Evolutionary conservation across 1,284 basidiomycete genomes (phyloP).

Genomic region (Mycena citricolor): DNA sequence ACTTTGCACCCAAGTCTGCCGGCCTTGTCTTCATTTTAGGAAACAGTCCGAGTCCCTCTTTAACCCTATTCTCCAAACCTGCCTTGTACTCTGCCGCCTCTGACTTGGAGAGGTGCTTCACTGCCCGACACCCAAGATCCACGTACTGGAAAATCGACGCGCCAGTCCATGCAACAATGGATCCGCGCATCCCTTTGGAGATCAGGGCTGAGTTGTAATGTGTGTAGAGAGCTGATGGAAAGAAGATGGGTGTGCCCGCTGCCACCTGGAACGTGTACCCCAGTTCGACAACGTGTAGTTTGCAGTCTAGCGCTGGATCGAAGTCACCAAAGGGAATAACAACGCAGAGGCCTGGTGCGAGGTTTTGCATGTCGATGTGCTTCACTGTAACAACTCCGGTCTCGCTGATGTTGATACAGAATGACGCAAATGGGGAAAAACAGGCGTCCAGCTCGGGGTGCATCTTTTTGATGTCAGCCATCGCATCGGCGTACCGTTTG

Average conservation of each 20-base stretch:
- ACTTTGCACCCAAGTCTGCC: no score
- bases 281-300: slow-evolving; percentile 1
- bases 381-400: not conserved
- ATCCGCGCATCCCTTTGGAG: slow-evolving; percentile 7
- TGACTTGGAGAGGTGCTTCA: not conserved
- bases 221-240: slow-evolving; percentile 9
- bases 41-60: not conserved
- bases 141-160: slow-evolving; percentile 9
- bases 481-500: not conserved
- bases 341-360: slow-evolving; percentile 1
- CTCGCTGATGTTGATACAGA: slow-evolving; percentile 1
- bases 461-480: not conserved
- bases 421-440: slow-evolving; percentile 4
- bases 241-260: slow-evolving; percentile 6
- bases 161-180: slow-evolving; percentile 12
- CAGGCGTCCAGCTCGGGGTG: not conserved
- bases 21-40: no score
- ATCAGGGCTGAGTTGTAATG: slow-evolving; percentile 9
- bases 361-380: slow-evolving; percentile 6
- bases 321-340: slow-evolving; percentile 5
- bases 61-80: not conserved
- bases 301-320: slow-evolving; percentile 2
- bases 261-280: slow-evolving; percentile 5
- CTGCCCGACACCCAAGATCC: slow-evolving; percentile 6
- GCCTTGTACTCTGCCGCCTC: not conserved